Evolutionary conservation across 228 moss, liverwort and hornwort genomes (phyloP).

Genomic region (Sphagnum magellanicum): DNA sequence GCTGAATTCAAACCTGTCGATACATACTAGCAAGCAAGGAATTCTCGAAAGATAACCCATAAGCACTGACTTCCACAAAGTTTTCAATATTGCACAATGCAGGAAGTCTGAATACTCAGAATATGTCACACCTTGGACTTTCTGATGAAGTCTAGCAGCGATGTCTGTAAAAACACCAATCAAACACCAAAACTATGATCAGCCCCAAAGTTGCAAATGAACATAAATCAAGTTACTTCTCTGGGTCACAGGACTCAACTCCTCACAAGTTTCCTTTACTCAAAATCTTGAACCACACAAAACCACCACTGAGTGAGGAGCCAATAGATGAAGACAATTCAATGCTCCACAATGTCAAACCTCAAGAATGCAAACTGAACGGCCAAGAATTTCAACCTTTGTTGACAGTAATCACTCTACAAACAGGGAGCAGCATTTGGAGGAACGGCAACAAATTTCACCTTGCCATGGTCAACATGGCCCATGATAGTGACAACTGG

Average conservation of each 20-base stretch:
- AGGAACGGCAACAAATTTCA: slow-evolving; percentile 1
- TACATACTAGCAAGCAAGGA: too few relatives aligned
- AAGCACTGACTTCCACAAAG: too few relatives aligned
- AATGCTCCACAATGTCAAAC: not conserved
- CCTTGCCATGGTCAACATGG: slow-evolving; percentile 99
- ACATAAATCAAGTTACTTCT: too few relatives aligned
- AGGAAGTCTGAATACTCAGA: not conserved
- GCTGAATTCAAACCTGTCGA: too few relatives aligned
- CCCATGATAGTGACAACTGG: slow-evolving; percentile 98
- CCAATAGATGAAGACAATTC: not conserved
- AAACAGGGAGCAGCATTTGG: too few relatives aligned
- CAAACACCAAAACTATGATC: not conserved
- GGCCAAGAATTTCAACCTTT: not conserved
- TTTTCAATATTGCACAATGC: too few relatives aligned
- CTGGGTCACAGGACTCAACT: too few relatives aligned
- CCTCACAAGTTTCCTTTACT: too few relatives aligned
- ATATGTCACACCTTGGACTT: slow-evolving; percentile 61
- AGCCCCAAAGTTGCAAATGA: not conserved
- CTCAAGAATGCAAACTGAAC: not conserved
- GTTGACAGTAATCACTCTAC: too few relatives aligned
- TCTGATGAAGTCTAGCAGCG: slow-evolving; percentile 91
- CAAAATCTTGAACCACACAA: not conserved
- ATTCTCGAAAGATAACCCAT: too few relatives aligned
- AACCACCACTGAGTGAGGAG: not conserved
- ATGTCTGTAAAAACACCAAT: slow-evolving; percentile 55